Evolutionary conservation across 257 asterid genomes (phyloP).

Genomic region (Solanum chaucha): DNA sequence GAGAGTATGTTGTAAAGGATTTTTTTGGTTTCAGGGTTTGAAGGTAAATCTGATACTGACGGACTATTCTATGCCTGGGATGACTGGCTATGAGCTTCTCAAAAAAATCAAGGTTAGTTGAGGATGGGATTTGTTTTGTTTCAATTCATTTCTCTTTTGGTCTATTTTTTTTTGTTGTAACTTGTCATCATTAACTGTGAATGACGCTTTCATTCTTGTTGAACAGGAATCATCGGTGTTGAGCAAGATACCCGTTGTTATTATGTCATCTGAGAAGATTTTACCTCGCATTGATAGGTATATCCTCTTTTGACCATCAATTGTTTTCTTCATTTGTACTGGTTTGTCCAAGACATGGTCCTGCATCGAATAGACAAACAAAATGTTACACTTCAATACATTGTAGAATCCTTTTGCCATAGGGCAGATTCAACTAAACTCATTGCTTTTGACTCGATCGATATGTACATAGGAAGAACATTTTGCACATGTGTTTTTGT

Average conservation of each 20-base stretch:
- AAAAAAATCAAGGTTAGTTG: slow-evolving; percentile 72
- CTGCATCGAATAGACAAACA: not conserved
- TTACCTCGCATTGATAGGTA: slow-evolving; percentile 76
- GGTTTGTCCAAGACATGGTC: not conserved
- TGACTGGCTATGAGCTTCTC: slow-evolving; percentile 94
- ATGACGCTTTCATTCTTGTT: not conserved
- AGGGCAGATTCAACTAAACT: not conserved
- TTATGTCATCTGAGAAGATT: slow-evolving; percentile 83
- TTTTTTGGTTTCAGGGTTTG: slow-evolving; percentile 34
- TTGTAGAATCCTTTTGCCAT: not conserved
- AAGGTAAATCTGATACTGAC: slow-evolving; percentile 80
- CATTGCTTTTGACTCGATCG: no score
- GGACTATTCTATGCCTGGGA: slow-evolving; percentile 98
- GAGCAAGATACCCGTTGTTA: slow-evolving; percentile 71
- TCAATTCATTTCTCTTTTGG: not conserved
- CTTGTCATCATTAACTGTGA: not conserved
- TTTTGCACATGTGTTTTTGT: not conserved
- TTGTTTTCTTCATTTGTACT: not conserved
- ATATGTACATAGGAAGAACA: not conserved
- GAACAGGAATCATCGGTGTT: slow-evolving; percentile 60
- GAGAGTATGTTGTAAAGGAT: not conserved
- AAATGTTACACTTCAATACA: not conserved
- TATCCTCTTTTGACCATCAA: not conserved
- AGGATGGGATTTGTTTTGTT: not conserved
- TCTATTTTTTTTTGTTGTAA: not conserved